phyloP scores from a whole-genome alignment of 2,329 filamentous ascomycete species.

The Arthrobotrys megalospora region DNA sequence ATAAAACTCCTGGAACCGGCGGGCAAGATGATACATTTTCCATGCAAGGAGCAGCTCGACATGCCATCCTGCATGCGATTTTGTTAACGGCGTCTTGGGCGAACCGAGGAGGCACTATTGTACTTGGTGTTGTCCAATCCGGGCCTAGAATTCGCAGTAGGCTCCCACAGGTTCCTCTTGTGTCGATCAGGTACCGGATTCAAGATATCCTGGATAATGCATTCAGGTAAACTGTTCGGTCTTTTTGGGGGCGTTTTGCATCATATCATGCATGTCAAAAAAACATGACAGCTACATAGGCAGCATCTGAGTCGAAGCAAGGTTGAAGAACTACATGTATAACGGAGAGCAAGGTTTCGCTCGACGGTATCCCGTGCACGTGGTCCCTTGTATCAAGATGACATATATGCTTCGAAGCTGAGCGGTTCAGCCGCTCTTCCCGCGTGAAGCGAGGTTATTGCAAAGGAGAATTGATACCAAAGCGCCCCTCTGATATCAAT shows the following conservation, averaged over 20 bases:
- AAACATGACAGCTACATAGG: neutral
- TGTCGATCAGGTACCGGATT: constrained; percentile 45
- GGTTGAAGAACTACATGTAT: neutral
- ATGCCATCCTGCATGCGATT: constrained; percentile 19
- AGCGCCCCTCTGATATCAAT: constrained; percentile 9
- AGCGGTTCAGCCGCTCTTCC: constrained; percentile 29
- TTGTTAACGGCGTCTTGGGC: constrained; percentile 5
- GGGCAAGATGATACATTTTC: constrained; percentile 8
- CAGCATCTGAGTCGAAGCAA: neutral
- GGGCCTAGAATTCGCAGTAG: neutral
- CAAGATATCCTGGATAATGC: constrained; percentile 16
- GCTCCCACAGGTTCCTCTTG: constrained; percentile 14
- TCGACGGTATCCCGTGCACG: neutral
- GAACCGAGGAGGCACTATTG: neutral
- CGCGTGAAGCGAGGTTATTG: constrained; percentile 24
- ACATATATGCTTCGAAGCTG: neutral
- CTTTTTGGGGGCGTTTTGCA: neutral
- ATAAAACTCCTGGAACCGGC: constrained; percentile 2
- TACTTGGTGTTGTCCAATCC: neutral
- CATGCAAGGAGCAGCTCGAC: constrained; percentile 15
- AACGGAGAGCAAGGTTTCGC: neutral
- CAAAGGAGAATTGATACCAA: neutral
- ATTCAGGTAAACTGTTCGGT: neutral
- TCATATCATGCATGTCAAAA: neutral
- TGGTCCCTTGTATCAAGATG: neutral